Evolutionary conservation across 306 rosid genomes (phyloP).

Genomic region (Acacia melanoxylon): DNA sequence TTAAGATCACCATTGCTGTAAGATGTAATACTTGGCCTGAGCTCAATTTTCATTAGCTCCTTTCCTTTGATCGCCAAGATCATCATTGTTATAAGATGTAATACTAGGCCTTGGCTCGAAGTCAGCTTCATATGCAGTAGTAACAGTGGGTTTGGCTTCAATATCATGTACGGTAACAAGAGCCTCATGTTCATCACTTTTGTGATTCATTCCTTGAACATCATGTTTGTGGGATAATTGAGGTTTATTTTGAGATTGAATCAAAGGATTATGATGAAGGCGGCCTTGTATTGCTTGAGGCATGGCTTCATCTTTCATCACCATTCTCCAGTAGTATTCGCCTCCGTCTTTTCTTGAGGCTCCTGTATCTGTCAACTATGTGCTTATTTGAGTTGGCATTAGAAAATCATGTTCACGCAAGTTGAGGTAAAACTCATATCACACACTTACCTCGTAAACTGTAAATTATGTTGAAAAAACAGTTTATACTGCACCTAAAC

Average conservation of each 20-base stretch:
- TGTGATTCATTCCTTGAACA: background rate
- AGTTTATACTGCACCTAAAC: no score
- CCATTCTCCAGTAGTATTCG: constrained; percentile 33
- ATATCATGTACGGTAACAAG: background rate
- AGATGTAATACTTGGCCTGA: background rate
- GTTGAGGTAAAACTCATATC: no score
- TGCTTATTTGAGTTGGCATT: no score
- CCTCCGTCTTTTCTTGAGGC: constrained; percentile 6
- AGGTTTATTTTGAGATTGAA: background rate
- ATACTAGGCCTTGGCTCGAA: background rate
- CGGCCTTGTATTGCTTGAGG: constrained; percentile 5
- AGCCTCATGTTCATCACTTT: background rate
- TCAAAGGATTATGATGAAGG: background rate
- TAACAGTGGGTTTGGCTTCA: background rate
- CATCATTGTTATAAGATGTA: background rate
- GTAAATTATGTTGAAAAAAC: no score
- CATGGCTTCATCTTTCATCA: constrained; percentile 22
- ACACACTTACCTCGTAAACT: no score
- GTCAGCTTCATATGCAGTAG: background rate
- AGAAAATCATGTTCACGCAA: no score
- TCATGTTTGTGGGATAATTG: background rate
- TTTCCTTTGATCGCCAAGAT: background rate
- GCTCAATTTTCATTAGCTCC: background rate
- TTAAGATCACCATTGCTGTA: background rate
- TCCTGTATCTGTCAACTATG: background rate